Evolutionary conservation across 2,329 filamentous ascomycete species (phyloP), one percentile per base, ranked within the genome.

Genomic region (Cytospora paraplurivora): DNA sequence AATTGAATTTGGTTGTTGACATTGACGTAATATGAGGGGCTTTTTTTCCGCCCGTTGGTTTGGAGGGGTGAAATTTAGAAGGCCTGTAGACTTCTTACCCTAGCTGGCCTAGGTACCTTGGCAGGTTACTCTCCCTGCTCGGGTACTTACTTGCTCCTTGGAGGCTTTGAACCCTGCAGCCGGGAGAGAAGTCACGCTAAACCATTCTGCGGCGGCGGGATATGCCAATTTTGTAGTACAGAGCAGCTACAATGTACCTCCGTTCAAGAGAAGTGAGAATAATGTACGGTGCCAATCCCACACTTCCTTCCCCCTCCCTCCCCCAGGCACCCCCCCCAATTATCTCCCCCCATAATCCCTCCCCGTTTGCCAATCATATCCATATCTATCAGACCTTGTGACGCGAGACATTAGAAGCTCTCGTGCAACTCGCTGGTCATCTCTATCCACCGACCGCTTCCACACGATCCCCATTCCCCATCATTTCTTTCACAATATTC

Each of bases 341-440:
- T 27, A 61, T n/a, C 44, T 32, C 58, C 51, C 35, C 47, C 38
- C 41, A 38, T 27, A 27, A 27, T 27, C 27, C 27, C 27, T 27
- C 51, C 44, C 27, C 44, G 44, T 47, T 52, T 55, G 59, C 59
- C 51, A 61, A 56, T 61, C 59, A 59, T 54, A 56, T 56, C 52
- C 63, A 58, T 62, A 62, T 52, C 55, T 58, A 38, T 55, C 50
- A 63, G 52, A 52, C 51, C 64, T 61, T 66, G 56, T 66, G 64
- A 66, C 64, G 64, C 64, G 63, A 66, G 53, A 66, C 56, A 61
- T 54, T 58, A 56, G 61, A 62, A 61, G 51, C 38, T 66, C 57
- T 63, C 53, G 53, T 57, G 32, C 37, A 58, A 49, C 54, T 37
- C 32, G 17, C 27, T 58, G 37, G 27, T 50, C 38, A 47, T 27